Conservation (phyloP, 192 early-diverging fungal genomes). For the Coemansia sp. region DNA sequence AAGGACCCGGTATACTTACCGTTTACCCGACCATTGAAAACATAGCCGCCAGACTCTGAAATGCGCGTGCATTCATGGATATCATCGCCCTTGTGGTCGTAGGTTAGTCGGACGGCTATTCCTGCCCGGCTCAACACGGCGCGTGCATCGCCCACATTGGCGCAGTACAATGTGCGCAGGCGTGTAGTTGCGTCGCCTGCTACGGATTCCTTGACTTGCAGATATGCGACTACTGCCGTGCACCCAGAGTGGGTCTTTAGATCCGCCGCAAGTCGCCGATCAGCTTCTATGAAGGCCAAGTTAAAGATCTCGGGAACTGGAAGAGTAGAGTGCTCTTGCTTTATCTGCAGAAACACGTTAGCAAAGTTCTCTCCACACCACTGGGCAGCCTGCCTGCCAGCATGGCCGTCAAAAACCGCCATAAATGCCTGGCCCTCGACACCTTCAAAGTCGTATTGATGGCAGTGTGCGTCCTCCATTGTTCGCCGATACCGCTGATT, state of each 20-base stretch:
- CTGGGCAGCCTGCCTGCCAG: conserved; percentile 91
- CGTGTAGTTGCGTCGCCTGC: conserved; percentile 16
- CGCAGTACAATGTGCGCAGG: conserved; percentile 73
- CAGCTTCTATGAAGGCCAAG: conserved; percentile 78
- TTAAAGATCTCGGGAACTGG: conserved; percentile 83
- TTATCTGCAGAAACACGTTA: conserved; percentile 69
- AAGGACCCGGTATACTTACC: conserved; percentile 44
- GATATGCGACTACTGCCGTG: conserved; percentile 84
- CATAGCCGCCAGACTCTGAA: conserved; percentile 90
- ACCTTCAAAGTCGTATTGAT: conserved; percentile 79
- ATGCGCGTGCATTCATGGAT: conserved; percentile 86
- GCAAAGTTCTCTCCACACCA: conserved; percentile 91
- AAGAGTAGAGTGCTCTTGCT: conserved; percentile 56
- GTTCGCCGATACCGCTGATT: conserved; percentile 90
- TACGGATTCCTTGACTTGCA: conserved; percentile 44
- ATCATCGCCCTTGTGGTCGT: conserved; percentile 99
- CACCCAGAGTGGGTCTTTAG: conserved; percentile 86
- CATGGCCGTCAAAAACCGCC: conserved; percentile 98
- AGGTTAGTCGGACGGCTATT: conserved; percentile 83
- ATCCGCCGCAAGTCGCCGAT: conserved; percentile 75
- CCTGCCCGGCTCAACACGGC: conserved; percentile 89
- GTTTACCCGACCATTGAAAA: conserved; percentile 98
- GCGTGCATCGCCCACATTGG: conserved; percentile 96
- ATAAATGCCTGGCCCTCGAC: conserved; percentile 84
- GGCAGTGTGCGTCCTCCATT: conserved; percentile 98